Evolutionary conservation across 352 stramenopile species (phyloP), one percentile per base, ranked within the genome.

Genomic region (Pythium rishiriense): DNA sequence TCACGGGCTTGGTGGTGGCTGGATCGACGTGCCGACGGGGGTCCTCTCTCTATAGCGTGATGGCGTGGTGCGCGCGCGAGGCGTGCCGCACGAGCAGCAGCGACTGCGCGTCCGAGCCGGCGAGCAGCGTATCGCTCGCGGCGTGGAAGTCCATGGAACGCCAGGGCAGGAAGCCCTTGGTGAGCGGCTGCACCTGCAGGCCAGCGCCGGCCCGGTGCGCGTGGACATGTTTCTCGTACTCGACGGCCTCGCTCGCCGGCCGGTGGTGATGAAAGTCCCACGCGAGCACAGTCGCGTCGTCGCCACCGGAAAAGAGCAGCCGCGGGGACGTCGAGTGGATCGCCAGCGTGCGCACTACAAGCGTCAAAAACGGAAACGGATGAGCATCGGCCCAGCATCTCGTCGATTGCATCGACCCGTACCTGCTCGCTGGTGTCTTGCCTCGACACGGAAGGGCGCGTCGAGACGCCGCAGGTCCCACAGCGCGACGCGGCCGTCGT

Each of bases 401-500:
- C n/a, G n/a, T n/a, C n/a, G n/a, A n/a, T n/a, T n/a, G 31, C 24
- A 45, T 21, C 24, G 15, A 12, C 25, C 5, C 57, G 39, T 55
- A 87, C 78, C 74, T 50, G 82, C 79, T 41, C 76, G 77, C 54
- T 85, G 76, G 67, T 93, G 85, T 42, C 78, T 77, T n/a, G 60
- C 51, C 46, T 93, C 83, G 10, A 81, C 80, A 15, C 84, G 82
- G 65, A 91, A 84, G 4, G 85, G 83, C 14, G 69, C 55, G 41
- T 86, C 72, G 5, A 93, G 72, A 47, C 85, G 85, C 19, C 85
- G 83, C 41, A 84, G 78, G 69, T 94, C 85, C 85, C 85, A 94
- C 26, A 92, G 78, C 35, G 70, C 76, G 25, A 94, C 70, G 31
- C 74, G 75, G 21, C 85, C 85, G 33, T 94, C 83, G 48, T 88